Evolutionary conservation across 2,329 filamentous ascomycete species (phyloP).

Genomic region (Didymosphaeria variabile): DNA sequence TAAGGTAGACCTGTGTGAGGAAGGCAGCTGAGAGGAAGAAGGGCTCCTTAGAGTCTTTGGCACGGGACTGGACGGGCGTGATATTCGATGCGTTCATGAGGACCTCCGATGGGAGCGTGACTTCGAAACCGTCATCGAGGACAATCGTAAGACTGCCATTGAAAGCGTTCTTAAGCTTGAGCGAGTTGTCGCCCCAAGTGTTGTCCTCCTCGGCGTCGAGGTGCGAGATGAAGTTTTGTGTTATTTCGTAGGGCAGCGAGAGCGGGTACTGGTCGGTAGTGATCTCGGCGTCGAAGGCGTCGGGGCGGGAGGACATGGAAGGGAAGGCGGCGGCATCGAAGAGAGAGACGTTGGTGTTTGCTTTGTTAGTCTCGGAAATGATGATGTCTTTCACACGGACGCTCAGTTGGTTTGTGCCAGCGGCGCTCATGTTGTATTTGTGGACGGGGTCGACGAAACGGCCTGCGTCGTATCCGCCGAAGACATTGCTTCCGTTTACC

Average conservation of each 20-base stretch:
- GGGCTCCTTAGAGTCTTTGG: conserved; percentile 36
- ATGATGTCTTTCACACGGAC: conserved; percentile 53
- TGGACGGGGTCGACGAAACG: conserved; percentile 50
- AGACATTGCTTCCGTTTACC: conserved; percentile 54
- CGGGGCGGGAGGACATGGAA: conserved; percentile 39
- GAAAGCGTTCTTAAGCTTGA: conserved; percentile 49
- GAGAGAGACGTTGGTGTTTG: conserved; percentile 45
- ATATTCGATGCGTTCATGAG: conserved; percentile 51
- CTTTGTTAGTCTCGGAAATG: conserved; percentile 40
- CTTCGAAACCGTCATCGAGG: conserved; percentile 50
- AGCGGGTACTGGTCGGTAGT: conserved; percentile 55
- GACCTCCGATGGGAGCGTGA: conserved; percentile 51
- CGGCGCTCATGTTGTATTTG: conserved; percentile 43
- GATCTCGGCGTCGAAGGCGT: conserved; percentile 52
- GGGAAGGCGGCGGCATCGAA: conserved; percentile 44
- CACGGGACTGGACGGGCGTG: conserved; percentile 45
- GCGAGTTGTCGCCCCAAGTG: conserved; percentile 48
- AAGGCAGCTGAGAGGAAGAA: conserved; percentile 53
- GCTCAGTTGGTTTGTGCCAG: conserved; percentile 46
- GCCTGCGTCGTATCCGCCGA: conserved; percentile 57
- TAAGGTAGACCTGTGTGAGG: conserved; percentile 55
- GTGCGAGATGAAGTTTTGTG: conserved; percentile 51
- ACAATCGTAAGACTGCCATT: conserved; percentile 53
- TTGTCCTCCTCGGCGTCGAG: conserved; percentile 49
- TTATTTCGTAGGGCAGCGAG: conserved; percentile 52